A percentile compares a stretch with the other conserved stretches of the same genome.
Evolutionary conservation across 768 basidiomycete genomes (phyloP).

Genomic region (Amanita exitialis): DNA sequence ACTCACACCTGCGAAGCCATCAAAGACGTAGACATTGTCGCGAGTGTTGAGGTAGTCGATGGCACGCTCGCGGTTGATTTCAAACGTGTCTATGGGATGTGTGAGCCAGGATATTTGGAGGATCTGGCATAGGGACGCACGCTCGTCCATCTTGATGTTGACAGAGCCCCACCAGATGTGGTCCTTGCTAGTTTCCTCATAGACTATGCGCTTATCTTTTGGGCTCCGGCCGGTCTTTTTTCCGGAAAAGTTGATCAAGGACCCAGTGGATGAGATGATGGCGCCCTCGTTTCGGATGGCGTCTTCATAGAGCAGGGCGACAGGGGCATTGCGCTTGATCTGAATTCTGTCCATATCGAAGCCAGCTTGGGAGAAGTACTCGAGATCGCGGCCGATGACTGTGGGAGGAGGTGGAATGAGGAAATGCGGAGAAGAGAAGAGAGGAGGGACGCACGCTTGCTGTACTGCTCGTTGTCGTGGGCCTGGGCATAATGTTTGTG

Average conservation of each 20-base stretch:
- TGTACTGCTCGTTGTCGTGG: slow-evolving; percentile 51
- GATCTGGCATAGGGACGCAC: slow-evolving; percentile 30
- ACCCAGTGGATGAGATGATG: slow-evolving; percentile 92
- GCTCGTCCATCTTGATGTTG: slow-evolving; percentile 98
- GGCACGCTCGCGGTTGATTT: slow-evolving; percentile 97
- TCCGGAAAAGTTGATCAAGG: slow-evolving; percentile 98
- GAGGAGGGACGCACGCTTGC: slow-evolving; percentile 37
- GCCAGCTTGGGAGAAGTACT: slow-evolving; percentile 97
- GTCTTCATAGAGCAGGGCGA: slow-evolving; percentile 91
- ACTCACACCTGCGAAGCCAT: slow-evolving; percentile 83
- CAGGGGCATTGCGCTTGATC: slow-evolving; percentile 88
- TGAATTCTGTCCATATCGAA: slow-evolving; percentile 98
- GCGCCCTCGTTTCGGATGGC: slow-evolving; percentile 98
- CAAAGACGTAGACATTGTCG: slow-evolving; percentile 97
- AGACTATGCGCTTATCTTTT: slow-evolving; percentile 99
- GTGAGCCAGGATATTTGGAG: not conserved
- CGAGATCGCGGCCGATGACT: slow-evolving; percentile 91
- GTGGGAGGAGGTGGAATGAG: slow-evolving; percentile 8
- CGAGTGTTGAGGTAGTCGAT: slow-evolving; percentile 99
- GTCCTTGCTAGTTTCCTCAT: slow-evolving; percentile 91
- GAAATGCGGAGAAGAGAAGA: slow-evolving; percentile 3
- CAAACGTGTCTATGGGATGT: slow-evolving; percentile 77
- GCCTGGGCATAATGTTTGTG: slow-evolving; percentile 80
- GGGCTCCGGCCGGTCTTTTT: slow-evolving; percentile 98
- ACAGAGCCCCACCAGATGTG: slow-evolving; percentile 99